Evolutionary conservation across 2,329 filamentous ascomycete genomes (phyloP), one percentile per base, ranked within the genome.

Genomic region (Xylariaceae sp.): DNA sequence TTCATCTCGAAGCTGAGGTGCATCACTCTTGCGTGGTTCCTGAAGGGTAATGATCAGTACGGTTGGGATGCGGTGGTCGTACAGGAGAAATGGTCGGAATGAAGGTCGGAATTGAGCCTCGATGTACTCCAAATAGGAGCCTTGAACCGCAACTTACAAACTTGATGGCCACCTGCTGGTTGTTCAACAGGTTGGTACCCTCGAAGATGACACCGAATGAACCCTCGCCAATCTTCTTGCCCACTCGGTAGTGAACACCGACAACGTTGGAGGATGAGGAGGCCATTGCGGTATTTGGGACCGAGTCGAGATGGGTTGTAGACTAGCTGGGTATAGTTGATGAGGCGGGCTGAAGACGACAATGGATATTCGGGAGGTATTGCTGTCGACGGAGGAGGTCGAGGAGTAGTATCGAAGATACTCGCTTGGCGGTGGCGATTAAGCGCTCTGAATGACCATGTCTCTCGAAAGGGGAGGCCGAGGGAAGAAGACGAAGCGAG

Each of bases 121-220:
- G 22, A 7, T 28, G 7, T 7, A 28, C n/a, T 28, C 4, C 4
- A 28, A 7, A 28, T 28, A 28, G 22, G 22, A 28, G 22, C 22
- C 4, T 28, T 7, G 2, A 44, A 45, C 40, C 39, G 56, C 36
- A 51, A 86, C 89, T 69, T 77, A 96, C 90, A 75, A 99, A 99
- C 80, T 99, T 99, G 80, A 99, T 99, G 68, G 94, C 94, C 58
- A 99, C 93, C 76, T 97, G 92, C 74, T 97, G 94, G 75, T 96
- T 97, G 80, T 99, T 99, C 73, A 99, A 81, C 65, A 99, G 82
- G 73, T 99, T 99, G 68, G 92, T 97, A 63, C 94, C 94, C 75
- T 97, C 94, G 69, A 97, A 97, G 70, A 97, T 97, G 65, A 97
- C 94, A 79, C 93, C 93, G 69, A 97, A 97, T 38, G 91, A 96